These are phyloP conservation scores for Metschnikowia lunata DNA, from an alignment of 805 yeast genomes.

Conservation along the genomic window DNA sequence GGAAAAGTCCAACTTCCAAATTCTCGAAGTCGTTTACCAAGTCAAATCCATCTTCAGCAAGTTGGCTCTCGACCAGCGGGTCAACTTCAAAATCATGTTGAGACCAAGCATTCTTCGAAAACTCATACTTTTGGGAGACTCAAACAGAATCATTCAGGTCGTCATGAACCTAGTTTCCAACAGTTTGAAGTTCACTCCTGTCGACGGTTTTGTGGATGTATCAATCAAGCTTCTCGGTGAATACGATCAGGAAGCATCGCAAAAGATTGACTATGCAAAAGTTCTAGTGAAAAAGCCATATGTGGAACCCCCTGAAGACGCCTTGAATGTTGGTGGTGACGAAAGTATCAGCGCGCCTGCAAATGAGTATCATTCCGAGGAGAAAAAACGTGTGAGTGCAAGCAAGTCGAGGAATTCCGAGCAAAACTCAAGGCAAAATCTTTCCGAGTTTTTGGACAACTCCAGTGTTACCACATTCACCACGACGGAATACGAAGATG, in stretches of 20 bases:
- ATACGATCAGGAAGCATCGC: constrained; percentile 42
- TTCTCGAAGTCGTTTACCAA: constrained; percentile 79
- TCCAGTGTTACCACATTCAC: constrained; percentile 32
- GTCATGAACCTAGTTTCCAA: constrained; percentile 91
- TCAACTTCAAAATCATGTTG: constrained; percentile 57
- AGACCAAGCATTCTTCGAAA: constrained; percentile 57
- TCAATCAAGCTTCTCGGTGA: constrained; percentile 62
- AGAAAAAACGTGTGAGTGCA: neutral
- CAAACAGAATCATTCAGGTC: constrained; percentile 85
- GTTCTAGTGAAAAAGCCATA: constrained; percentile 11
- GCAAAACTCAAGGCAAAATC: constrained; percentile 2
- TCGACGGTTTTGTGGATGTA: constrained; percentile 75
- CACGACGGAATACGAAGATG: constrained; percentile 36
- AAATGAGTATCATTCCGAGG: neutral
- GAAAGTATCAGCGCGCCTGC: neutral
- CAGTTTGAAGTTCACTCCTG: constrained; percentile 88
- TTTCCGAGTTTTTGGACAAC: constrained; percentile 2
- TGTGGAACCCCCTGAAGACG: neutral
- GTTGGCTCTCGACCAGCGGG: constrained; percentile 72
- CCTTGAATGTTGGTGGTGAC: neutral
- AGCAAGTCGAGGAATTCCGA: constrained; percentile 1
- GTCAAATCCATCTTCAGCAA: constrained; percentile 80
- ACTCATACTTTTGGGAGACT: constrained; percentile 77
- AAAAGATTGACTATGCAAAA: constrained; percentile 9
- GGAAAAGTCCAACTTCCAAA: constrained; percentile 76